These are phyloP conservation scores for Lachancea kluyveri DNA, from an alignment of 805 yeast genomes.

Conservation along the genomic window DNA sequence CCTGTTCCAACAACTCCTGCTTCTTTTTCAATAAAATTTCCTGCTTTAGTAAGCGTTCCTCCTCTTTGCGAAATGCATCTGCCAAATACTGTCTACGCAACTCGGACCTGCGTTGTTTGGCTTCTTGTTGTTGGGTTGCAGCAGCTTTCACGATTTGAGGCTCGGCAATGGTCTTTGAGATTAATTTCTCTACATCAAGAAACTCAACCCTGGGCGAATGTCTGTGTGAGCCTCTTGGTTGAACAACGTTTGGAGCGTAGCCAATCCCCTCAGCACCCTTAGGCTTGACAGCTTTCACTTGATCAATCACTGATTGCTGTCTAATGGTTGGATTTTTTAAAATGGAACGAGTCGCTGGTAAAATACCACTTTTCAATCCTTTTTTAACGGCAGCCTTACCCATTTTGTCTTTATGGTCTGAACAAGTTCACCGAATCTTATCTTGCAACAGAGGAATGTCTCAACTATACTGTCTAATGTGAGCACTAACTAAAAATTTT, in stretches of 20 bases:
- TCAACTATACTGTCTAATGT: background rate
- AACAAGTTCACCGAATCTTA: background rate
- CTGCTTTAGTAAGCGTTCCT: slow-evolving; percentile 37
- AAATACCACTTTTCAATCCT: slow-evolving; percentile 67
- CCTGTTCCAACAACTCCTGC: slow-evolving; percentile 31
- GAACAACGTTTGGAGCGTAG: slow-evolving; percentile 64
- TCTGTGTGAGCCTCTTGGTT: slow-evolving; percentile 59
- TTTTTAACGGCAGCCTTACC: slow-evolving; percentile 41
- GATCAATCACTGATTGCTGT: slow-evolving; percentile 34
- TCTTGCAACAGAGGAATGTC: background rate
- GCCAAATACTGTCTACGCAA: slow-evolving; percentile 67
- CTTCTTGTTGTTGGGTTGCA: slow-evolving; percentile 23
- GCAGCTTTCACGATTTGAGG: slow-evolving; percentile 33
- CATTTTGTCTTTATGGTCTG: no score
- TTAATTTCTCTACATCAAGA: slow-evolving; percentile 53
- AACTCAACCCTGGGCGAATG: slow-evolving; percentile 47
- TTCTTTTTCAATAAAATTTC: slow-evolving; percentile 30
- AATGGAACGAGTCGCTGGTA: slow-evolving; percentile 72
- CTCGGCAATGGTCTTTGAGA: slow-evolving; percentile 44
- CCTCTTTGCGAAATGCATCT: slow-evolving; percentile 55
- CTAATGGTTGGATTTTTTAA: slow-evolving; percentile 59
- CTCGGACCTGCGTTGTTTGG: slow-evolving; percentile 38
- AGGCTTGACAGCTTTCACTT: slow-evolving; percentile 39
- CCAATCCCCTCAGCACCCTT: slow-evolving; percentile 43
- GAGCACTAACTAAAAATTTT: background rate